phyloP scores from a whole-genome alignment of 805 yeast genomes.

The Kuraishia piskuri region DNA sequence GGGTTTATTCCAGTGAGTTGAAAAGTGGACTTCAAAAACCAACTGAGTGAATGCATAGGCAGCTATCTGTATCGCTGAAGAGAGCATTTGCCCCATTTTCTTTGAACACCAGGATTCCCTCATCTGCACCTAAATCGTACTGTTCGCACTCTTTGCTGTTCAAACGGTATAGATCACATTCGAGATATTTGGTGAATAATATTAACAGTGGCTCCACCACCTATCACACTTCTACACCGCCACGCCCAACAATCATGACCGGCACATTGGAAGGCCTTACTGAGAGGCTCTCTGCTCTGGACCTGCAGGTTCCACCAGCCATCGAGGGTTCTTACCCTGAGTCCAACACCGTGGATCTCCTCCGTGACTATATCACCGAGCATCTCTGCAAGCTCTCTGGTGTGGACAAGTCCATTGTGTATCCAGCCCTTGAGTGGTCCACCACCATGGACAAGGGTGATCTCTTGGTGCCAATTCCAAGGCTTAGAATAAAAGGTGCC shows the following conservation, averaged over 20 bases:
- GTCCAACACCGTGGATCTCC: slow-evolving; percentile 73
- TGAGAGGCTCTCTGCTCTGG: slow-evolving; percentile 15
- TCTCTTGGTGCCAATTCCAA: slow-evolving; percentile 84
- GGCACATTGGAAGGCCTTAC: slow-evolving; percentile 16
- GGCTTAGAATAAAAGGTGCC: slow-evolving; percentile 75
- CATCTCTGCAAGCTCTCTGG: slow-evolving; percentile 69
- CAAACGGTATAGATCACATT: neutral
- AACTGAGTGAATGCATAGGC: neutral
- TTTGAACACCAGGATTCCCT: too few relatives aligned
- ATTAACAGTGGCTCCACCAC: neutral
- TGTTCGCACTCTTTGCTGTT: neutral
- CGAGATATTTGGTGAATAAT: neutral
- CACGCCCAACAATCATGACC: slow-evolving; percentile 12
- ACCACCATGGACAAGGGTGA: slow-evolving; percentile 86
- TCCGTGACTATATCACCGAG: slow-evolving; percentile 81
- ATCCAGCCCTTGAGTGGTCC: slow-evolving; percentile 84
- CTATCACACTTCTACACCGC: neutral
- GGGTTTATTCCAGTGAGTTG: neutral
- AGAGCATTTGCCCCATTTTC: neutral
- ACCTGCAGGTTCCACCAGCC: slow-evolving; percentile 29
- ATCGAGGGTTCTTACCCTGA: slow-evolving; percentile 62
- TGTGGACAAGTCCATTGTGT: slow-evolving; percentile 61
- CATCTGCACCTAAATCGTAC: neutral
- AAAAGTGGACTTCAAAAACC: neutral
- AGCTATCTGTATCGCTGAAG: neutral